phyloP scores from a whole-genome alignment of 176 grass and related monocot species.

The Chloris gayana region DNA sequence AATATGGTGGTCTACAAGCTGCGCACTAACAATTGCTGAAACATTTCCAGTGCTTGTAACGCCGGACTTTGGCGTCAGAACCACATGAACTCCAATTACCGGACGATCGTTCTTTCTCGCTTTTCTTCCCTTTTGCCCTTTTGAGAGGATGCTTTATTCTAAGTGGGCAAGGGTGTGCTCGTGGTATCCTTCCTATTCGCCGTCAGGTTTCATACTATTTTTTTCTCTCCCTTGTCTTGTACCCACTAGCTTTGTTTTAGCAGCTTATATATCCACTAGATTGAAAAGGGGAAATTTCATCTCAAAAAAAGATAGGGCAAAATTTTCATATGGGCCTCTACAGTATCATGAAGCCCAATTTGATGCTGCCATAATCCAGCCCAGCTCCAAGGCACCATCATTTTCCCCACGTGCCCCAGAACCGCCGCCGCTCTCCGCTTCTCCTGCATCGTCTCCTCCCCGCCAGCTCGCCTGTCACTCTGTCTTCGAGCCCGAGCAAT shows the following conservation, averaged over 20 bases:
- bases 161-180: not conserved
- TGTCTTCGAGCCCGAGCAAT: conserved; percentile 11
- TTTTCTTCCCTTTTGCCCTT: not conserved
- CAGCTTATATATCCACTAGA: not conserved
- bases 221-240: not conserved
- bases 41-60: not conserved
- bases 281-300: not conserved
- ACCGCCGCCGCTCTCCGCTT: conserved; percentile 1
- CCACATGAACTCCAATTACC: not conserved
- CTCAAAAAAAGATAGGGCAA: too few species aligned
- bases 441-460: not conserved
- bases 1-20: not conserved
- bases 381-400: not conserved
- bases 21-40: not conserved
- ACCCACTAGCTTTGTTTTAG: too few species aligned
- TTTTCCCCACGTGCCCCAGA: conserved; percentile 2
- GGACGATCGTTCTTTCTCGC: not conserved
- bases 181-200: not conserved
- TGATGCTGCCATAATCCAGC: not conserved
- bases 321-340: not conserved
- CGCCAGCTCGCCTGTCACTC: conserved; percentile 9
- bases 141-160: not conserved
- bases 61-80: too few species aligned
- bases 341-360: not conserved
- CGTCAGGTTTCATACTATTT: not conserved